These are phyloP conservation scores for Trypanosoma congolense DNA, from an alignment of 208 protist species.

Conservation along the genomic window DNA sequence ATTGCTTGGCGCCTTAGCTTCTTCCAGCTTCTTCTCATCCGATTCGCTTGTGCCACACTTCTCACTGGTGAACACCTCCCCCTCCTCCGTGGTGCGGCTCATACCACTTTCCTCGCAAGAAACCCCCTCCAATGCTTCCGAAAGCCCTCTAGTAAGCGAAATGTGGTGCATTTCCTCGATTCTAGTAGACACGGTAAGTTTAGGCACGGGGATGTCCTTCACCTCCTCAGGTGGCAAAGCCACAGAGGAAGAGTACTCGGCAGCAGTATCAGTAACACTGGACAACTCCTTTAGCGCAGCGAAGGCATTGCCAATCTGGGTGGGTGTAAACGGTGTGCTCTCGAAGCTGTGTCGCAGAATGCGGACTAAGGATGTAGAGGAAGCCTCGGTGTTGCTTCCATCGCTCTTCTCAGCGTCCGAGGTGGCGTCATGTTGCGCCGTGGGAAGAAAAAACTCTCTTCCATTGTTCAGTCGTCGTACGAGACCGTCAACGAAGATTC, in stretches of 20 bases:
- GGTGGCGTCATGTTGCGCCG: slow-evolving; percentile 6
- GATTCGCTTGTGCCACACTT: slow-evolving; percentile 13
- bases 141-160: slow-evolving; percentile 43
- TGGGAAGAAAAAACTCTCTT: slow-evolving; percentile 59
- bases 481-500: slow-evolving; percentile 64
- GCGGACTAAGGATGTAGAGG: slow-evolving; percentile 2
- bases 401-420: background rate
- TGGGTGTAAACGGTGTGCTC: slow-evolving; percentile 56
- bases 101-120: slow-evolving; percentile 9
- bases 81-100: slow-evolving; percentile 5
- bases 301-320: slow-evolving; percentile 63
- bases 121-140: slow-evolving; percentile 34
- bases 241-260: background rate
- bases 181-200: slow-evolving; percentile 28
- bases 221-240: slow-evolving; percentile 3
- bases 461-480: slow-evolving; percentile 70
- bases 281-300: slow-evolving; percentile 70
- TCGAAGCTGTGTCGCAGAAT: slow-evolving; percentile 53
- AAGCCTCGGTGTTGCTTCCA: background rate
- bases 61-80: slow-evolving; percentile 18
- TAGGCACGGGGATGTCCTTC: slow-evolving; percentile 17
- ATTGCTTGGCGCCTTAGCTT: background rate
- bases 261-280: slow-evolving; percentile 41
- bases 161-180: slow-evolving; percentile 44
- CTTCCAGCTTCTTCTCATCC: slow-evolving; percentile 6